Base-by-base conservation (phyloP, 2,329 filamentous ascomycete genomes). In the Aspergillus glaucus region DNA sequence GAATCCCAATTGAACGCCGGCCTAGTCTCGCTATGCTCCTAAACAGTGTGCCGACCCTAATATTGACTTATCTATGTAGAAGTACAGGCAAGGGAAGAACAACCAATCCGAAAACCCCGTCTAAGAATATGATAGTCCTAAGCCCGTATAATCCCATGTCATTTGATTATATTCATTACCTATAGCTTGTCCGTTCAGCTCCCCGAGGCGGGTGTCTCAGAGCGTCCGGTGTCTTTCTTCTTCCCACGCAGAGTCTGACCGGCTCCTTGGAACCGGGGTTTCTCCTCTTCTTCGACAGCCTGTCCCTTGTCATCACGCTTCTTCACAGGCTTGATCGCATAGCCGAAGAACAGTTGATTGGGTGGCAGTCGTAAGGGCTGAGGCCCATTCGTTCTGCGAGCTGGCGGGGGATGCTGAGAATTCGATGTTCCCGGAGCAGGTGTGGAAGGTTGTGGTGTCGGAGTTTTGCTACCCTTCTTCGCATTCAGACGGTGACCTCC, bases 301-400 rank as follows among this genome's bases (percentile, higher is more conserved):
- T 86, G 82, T 5, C 66, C 65, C 51, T 84, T 77, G 50, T 88
- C 82, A 32, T 82, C 85, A 49, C 86, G 82, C 7, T 87, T 88
- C 74, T 89, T 91, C 39, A 94, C 77, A 0, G 92, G 92, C 68
- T 87, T 95, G 64, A 95, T 80, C 62, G 95, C 86, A 62, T 97
- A 98, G 3, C 93, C 93, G 55, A 98, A 95, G 76, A 98, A 98
- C 4, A 98, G 77, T 70, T 96, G 95, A 61, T 93, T 93, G 0
- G 87, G 86, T 0, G 88, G 81, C 45, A 98, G 68, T 24, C 93
- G 80, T 6, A 98, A 78, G 3, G 92, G 90, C 64, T 93, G 87
- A 0, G 92, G 90, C 0, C 90, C 91, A 55, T 92, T 90, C 12
- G 78, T 83, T 52, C 80, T 73, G 44, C 74, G 66, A 3, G 63